Conservation (phyloP, 169 alveolate genomes). For the Eimeria falciformis region DNA sequence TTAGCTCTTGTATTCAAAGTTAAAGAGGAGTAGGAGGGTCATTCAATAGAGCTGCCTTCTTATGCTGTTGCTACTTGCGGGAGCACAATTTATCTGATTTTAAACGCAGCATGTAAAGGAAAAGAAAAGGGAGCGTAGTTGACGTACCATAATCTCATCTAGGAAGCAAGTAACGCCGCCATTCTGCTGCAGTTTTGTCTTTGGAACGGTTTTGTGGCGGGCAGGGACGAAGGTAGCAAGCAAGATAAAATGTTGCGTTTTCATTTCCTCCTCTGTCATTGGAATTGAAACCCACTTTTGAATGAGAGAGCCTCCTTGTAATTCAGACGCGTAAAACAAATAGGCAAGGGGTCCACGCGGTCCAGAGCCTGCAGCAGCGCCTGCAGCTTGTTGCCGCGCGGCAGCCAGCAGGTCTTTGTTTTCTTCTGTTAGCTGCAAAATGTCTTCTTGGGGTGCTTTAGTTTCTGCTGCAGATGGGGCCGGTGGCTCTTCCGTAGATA, state of each 20-base stretch:
- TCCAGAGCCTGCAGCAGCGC: not conserved
- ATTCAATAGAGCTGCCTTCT: no score
- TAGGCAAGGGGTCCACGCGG: constrained; percentile 5
- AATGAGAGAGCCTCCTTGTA: constrained; percentile 35
- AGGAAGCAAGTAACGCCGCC: constrained; percentile 20
- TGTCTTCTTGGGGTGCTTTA: not conserved
- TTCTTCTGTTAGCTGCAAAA: not conserved
- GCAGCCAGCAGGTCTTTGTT: constrained; percentile 27
- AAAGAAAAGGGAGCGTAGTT: not conserved
- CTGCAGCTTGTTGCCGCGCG: constrained; percentile 26
- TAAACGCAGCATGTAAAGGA: no score
- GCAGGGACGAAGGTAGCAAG: constrained; percentile 40
- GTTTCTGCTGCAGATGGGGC: not conserved
- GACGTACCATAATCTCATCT: constrained; percentile 23
- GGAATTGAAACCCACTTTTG: constrained; percentile 1
- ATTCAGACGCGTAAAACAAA: constrained; percentile 11
- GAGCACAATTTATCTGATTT: no score
- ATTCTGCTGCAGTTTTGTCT: constrained; percentile 8
- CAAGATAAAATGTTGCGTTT: not conserved
- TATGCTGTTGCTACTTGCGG: no score
- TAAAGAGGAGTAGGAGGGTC: no score
- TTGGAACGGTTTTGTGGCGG: constrained; percentile 11
- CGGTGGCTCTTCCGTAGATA: not conserved
- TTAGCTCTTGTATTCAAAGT: no score
- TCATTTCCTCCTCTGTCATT: not conserved